Conservation (phyloP, 2,329 filamentous ascomycete genomes). For the Pseudocercospora musae region DNA sequence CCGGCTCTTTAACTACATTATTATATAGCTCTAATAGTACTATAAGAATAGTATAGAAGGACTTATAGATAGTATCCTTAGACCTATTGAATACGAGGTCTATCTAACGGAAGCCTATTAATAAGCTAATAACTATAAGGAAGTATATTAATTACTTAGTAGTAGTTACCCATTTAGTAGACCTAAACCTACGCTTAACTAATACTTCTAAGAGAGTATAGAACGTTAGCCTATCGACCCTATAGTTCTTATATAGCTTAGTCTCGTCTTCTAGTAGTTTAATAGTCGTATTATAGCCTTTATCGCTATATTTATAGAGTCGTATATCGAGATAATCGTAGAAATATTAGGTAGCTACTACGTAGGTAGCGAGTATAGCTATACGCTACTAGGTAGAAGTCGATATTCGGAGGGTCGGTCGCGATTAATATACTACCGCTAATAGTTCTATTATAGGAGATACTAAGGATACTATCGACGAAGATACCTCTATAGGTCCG, state of each 20-base stretch:
- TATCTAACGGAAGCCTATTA: neutral
- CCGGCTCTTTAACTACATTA: neutral
- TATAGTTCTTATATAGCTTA: neutral
- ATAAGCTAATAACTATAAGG: neutral
- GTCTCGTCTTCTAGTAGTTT: no score
- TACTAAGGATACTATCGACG: no score
- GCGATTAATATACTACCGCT: no score
- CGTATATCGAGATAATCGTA: no score
- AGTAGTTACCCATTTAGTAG: neutral
- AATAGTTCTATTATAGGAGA: no score
- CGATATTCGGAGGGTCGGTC: no score
- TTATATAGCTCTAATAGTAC: neutral
- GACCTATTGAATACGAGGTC: neutral
- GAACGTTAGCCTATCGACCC: neutral
- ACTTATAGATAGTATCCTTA: neutral
- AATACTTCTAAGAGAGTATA: neutral
- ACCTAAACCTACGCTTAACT: neutral
- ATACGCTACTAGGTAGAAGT: no score
- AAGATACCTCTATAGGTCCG: no score
- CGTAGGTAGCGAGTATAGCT: no score
- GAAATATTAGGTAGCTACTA: no score
- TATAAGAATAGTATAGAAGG: neutral
- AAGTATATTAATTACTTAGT: neutral
- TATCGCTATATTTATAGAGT: neutral
- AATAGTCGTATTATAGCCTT: neutral